These are phyloP conservation scores for Hyaloscypha bicolor DNA, from an alignment of 495 filamentous ascomycete genomes.

Conservation along the genomic window DNA sequence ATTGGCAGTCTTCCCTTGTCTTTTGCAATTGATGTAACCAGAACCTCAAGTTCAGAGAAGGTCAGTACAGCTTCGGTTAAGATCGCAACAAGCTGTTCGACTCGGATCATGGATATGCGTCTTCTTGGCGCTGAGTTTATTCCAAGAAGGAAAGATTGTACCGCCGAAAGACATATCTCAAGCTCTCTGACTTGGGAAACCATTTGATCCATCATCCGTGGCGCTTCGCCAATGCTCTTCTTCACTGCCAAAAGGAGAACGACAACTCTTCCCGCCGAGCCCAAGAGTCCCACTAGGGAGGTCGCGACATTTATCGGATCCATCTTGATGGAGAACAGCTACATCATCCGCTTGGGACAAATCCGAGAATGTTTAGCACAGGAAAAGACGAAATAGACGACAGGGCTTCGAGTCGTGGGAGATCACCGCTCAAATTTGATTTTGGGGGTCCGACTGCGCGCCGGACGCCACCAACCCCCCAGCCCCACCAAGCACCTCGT, in stretches of 20 bases:
- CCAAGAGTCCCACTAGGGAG: slow-evolving; percentile 29
- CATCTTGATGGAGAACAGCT: slow-evolving; percentile 10
- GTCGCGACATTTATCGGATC: slow-evolving; percentile 33
- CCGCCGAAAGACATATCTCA: not conserved
- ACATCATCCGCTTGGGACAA: not conserved
- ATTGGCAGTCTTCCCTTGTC: not conserved
- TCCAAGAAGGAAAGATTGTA: slow-evolving; percentile 8
- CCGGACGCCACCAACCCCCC: not conserved
- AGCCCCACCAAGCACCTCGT: not conserved
- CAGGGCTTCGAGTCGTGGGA: not conserved
- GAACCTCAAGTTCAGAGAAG: slow-evolving; percentile 15
- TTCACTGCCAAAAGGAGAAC: slow-evolving; percentile 1
- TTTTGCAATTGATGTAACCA: not conserved
- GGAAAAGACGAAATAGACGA: not conserved
- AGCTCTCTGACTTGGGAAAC: not conserved
- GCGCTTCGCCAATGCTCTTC: not conserved
- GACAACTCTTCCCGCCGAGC: slow-evolving; percentile 20
- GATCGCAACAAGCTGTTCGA: slow-evolving; percentile 54
- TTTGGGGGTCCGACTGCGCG: not conserved
- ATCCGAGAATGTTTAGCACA: not conserved
- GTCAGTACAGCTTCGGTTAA: slow-evolving; percentile 55
- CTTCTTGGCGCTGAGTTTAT: not conserved
- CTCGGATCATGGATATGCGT: slow-evolving; percentile 14
- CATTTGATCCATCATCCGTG: not conserved
- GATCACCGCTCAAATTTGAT: not conserved